Base-by-base conservation (phyloP, 2,329 filamentous ascomycete species). In the Tolypocladium guangdongense region DNA sequence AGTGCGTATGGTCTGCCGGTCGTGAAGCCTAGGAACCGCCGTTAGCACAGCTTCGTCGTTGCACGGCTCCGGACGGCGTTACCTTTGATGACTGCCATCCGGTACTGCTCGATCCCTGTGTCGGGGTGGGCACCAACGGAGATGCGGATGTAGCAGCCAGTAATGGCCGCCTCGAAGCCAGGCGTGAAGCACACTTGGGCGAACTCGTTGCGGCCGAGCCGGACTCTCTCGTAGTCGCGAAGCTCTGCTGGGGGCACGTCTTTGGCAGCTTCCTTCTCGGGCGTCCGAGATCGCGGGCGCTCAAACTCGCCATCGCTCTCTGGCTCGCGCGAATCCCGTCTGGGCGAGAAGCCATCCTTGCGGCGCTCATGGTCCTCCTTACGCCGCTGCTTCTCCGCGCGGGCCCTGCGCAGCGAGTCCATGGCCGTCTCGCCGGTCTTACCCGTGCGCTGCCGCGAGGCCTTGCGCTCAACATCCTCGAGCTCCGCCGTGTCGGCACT, bases 171-270 rank as follows among this genome's bases (percentile, higher is more conserved):
- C 53, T 95, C 88, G 60, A 99, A 96, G 4, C 86, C 86, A 12
- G 93, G 93, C 61, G 91, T 92, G 73, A 95, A 96, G 76, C 90
- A 96, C 53, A 96, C 87, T 63, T 92, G 84, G 7, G 87, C 86
- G 67, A 99, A 96, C 64, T 90, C 88, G 60, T 82, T 87, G 57
- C 93, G 83, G 50, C 91, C 89, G 55, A 99, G 81, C 54, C 90
- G 83, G 52, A 92, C 82, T 50, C 88, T 83, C 65, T 97, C 87
- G 59, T 92, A 83, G 67, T 97, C 90, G n/a, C 78, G 79, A 22
- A 96, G 74, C 37, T 87, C 83, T 2, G 88, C 83, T 30, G 84
- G 85, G 16, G 82, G 81, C 32, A 93, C 73, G 38, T 87, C 82
- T 4, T 88, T 85, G 30, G 82, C 81, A 14, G 78, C 78, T 56